A percentile compares a stretch with the other conserved stretches of the same genome.
These are phyloP conservation scores for Claviceps maximensis DNA, from an alignment of 2,329 filamentous ascomycete species.

Conservation along the genomic window DNA sequence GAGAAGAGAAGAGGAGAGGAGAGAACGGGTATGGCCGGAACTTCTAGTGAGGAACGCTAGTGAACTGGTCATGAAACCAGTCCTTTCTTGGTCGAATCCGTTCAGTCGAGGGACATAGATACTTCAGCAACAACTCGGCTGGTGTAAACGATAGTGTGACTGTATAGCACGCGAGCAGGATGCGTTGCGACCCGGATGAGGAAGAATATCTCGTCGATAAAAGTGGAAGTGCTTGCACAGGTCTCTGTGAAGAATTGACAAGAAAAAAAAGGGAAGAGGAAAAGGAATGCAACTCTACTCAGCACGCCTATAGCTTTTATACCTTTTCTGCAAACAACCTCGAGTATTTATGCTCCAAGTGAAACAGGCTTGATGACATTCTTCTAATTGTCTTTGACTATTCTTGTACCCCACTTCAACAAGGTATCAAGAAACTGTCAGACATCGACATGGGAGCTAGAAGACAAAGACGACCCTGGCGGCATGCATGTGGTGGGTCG, in stretches of 20 bases:
- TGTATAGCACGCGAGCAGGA: not conserved
- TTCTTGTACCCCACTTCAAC: slow-evolving; percentile 28
- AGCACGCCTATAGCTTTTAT: slow-evolving; percentile 49
- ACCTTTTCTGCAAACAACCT: slow-evolving; percentile 25
- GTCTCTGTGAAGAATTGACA: not conserved
- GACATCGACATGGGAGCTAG: slow-evolving; percentile 9
- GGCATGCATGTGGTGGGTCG: slow-evolving; percentile 21
- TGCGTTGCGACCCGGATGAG: not conserved
- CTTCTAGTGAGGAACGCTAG: not conserved
- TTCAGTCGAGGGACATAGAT: not conserved
- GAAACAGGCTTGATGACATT: slow-evolving; percentile 28
- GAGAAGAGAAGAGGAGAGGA: not conserved
- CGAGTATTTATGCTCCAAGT: slow-evolving; percentile 20
- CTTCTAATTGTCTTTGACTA: slow-evolving; percentile 28
- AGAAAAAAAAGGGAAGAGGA: slow-evolving; percentile 38
- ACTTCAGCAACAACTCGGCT: not conserved
- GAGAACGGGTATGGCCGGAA: not conserved
- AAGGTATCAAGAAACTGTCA: slow-evolving; percentile 15
- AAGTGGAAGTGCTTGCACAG: not conserved
- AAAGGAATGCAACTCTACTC: slow-evolving; percentile 18
- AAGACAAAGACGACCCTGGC: not conserved
- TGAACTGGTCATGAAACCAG: not conserved
- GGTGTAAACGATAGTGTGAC: not conserved
- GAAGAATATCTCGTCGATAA: not conserved
- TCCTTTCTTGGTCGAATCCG: not conserved